Evolutionary conservation across 139 green algal species (phyloP), one percentile per base, ranked within the genome.

Genomic region (Coccomyxa sp.): DNA sequence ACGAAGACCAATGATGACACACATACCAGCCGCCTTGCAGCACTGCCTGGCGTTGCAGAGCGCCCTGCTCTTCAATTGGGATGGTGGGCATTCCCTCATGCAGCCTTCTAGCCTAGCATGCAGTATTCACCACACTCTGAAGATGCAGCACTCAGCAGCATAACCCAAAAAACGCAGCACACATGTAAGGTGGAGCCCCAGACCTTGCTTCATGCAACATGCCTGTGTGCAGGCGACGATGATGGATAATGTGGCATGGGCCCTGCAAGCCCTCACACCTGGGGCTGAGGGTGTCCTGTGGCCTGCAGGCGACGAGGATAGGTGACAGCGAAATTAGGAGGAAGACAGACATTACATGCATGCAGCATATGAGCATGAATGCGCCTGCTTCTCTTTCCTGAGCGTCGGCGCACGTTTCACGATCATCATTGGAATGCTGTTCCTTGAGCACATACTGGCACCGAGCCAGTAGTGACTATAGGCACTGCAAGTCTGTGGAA

Each of bases 161-260:
- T 22, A 64, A 5, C 50, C 22, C 50, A 31, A 31, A 31, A 18
- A 64, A 2, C 22, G 50, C 18, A 64, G 2, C 50, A 64, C 2
- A 31, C 50, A 7, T 64, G 5, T 3, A 64, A 22, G 22, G 18
- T 22, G 5, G 22, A 64, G 50, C 50, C 27, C 22, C 50, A 64
- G 50, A 3, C 27, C 18, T 31, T 18, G 50, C 18, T 64, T 64
- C 18, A 64, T 3, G 27, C 50, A 64, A 18, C 50, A 12, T 22
- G 22, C 50, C 27, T 22, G 22, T 64, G 50, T 64, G 50, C 50
- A 64, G 50, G 50, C 50, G 50, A 64, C 27, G 50, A 64, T 18
- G 50, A 64, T 64, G 18, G 50, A 64, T 64, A 64, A 64, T 64
- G 50, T n/a, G n/a, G n/a, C n/a, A n/a, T n/a, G n/a, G n/a, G n/a